These are phyloP conservation scores for Lanmaoa pseudosensibilis DNA, from an alignment of 768 basidiomycete genomes.

Conservation along the genomic window DNA sequence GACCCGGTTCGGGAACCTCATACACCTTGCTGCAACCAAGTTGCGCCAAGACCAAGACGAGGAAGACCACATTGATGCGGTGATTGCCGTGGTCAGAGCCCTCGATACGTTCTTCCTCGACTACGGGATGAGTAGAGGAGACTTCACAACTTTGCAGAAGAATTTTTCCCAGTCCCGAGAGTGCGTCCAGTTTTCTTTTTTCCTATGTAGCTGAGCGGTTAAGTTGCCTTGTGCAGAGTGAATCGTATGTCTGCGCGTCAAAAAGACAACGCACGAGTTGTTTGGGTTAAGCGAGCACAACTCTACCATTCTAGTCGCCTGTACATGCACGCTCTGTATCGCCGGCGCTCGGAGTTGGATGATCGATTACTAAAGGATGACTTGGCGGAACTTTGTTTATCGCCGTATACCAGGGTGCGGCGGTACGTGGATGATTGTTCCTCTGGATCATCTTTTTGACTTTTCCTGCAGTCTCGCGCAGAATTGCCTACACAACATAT, in stretches of 20 bases:
- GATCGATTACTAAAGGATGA: constrained; percentile 62
- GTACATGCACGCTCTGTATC: constrained; percentile 76
- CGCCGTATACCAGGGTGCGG: constrained; percentile 75
- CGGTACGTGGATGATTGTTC: constrained; percentile 47
- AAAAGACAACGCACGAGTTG: constrained; percentile 71
- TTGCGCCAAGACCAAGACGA: constrained; percentile 60
- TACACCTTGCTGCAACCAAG: constrained; percentile 65
- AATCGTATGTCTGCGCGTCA: constrained; percentile 71
- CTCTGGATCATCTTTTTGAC: constrained; percentile 1
- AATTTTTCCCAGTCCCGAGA: constrained; percentile 34
- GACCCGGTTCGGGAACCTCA: constrained; percentile 61
- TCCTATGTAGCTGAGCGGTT: neutral
- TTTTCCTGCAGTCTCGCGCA: constrained; percentile 58
- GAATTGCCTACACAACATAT: constrained; percentile 59
- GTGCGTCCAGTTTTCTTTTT: constrained; percentile 13
- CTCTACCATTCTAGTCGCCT: constrained; percentile 74
- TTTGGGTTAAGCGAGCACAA: constrained; percentile 76
- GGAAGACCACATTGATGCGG: constrained; percentile 86
- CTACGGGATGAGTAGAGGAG: constrained; percentile 60
- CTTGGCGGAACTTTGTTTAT: constrained; percentile 72
- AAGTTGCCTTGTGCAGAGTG: constrained; percentile 38
- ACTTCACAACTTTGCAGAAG: constrained; percentile 63
- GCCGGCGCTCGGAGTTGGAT: constrained; percentile 71
- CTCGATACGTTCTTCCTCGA: constrained; percentile 76
- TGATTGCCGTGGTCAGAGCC: constrained; percentile 67